Evolutionary conservation across 1,284 basidiomycete genomes (phyloP).

Genomic region (Cystobasidium sp.): DNA sequence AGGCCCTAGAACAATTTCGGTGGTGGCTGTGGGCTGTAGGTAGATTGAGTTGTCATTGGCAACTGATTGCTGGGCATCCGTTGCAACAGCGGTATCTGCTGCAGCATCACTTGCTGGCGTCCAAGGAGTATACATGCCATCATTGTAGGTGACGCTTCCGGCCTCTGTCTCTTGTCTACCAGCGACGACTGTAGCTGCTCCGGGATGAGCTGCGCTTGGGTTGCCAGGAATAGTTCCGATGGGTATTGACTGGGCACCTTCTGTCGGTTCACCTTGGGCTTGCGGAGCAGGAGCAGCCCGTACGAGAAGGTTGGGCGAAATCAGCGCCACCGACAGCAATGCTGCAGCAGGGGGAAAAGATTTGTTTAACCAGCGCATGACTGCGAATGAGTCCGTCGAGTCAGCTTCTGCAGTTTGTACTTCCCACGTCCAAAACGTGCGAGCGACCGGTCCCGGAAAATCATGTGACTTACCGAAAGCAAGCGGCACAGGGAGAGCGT

Average conservation of each 20-base stretch:
- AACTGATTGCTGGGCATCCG: not conserved
- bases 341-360: slow-evolving; percentile 4
- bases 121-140: slow-evolving; percentile 39
- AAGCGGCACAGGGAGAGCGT: not conserved
- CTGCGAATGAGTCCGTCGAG: not conserved
- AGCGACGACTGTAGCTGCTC: slow-evolving; percentile 13
- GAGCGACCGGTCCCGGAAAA: not conserved
- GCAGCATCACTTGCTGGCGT: slow-evolving; percentile 14
- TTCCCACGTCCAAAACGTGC: no score
- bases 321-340: slow-evolving; percentile 18
- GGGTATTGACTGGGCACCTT: slow-evolving; percentile 18
- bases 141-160: slow-evolving; percentile 16
- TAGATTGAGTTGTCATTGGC: slow-evolving; percentile 6
- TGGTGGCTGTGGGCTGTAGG: slow-evolving; percentile 25
- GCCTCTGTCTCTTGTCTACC: slow-evolving; percentile 26
- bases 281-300: slow-evolving; percentile 13
- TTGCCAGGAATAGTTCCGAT: not conserved
- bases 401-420: not conserved
- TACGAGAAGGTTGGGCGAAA: not conserved
- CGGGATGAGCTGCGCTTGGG: slow-evolving; percentile 4
- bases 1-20: not conserved
- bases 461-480: not conserved
- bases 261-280: slow-evolving; percentile 27
- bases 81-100: not conserved
- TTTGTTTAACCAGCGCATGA: slow-evolving; percentile 34